Evolutionary conservation across 2,329 filamentous ascomycete genomes (phyloP).

Genomic region (Nannizzia gypsea): DNA sequence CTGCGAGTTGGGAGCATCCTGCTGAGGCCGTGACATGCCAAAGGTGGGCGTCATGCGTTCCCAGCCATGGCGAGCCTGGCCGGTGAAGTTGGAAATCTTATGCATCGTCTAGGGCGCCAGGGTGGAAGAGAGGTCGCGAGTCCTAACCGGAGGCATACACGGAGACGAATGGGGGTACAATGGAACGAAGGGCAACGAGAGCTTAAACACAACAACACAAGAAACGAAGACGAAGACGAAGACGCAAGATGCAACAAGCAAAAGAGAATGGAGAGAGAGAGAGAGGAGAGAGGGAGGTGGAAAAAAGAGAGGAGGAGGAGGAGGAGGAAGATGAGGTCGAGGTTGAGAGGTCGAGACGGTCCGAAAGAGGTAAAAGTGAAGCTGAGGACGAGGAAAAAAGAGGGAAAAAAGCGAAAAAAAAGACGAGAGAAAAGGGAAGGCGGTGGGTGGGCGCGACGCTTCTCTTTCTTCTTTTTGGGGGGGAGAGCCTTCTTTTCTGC

Average conservation of each 20-base stretch:
- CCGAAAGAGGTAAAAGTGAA: not conserved
- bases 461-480: not conserved
- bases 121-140: not conserved
- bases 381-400: not conserved
- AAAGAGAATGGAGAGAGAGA: conserved; percentile 7
- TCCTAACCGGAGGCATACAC: conserved; percentile 5
- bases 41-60: conserved; percentile 56
- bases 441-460: not conserved
- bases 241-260: not conserved
- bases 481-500: not conserved
- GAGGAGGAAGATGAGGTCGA: not conserved
- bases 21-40: conserved; percentile 49
- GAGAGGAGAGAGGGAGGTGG: conserved; percentile 9
- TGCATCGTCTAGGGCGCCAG: conserved; percentile 40
- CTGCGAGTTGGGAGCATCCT: conserved; percentile 42
- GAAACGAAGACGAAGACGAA: conserved; percentile 15
- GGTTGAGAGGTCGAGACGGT: not conserved
- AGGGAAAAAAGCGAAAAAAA: not conserved
- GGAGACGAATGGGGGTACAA: conserved; percentile 1
- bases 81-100: conserved; percentile 57
- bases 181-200: too few species aligned
- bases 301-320: conserved; percentile 13
- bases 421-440: not conserved
- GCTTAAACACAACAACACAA: not conserved
- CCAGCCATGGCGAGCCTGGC: conserved; percentile 55